These are phyloP conservation scores for Rheum nobile DNA, from an alignment of 148 eudicot genomes.

Conservation along the genomic window DNA sequence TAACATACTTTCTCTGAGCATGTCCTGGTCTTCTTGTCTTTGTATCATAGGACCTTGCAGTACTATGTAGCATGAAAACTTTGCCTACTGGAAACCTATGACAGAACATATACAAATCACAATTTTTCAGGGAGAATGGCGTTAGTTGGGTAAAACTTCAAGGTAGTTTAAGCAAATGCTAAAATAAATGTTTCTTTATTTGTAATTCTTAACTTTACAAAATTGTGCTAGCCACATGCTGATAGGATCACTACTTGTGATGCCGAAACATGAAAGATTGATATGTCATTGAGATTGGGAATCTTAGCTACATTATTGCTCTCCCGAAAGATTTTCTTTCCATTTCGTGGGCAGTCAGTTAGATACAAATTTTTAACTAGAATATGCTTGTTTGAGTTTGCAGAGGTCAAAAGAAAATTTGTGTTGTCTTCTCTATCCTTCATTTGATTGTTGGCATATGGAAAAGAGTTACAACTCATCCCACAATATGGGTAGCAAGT, in stretches of 20 bases:
- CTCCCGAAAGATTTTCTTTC: neutral
- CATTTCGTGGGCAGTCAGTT: neutral
- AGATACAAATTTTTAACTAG: neutral
- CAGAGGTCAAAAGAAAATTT: conserved; percentile 86
- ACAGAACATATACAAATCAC: neutral
- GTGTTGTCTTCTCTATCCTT: conserved; percentile 60
- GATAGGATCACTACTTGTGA: neutral
- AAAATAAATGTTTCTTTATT: neutral
- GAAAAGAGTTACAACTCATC: conserved; percentile 43
- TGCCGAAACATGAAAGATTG: neutral
- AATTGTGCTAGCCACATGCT: neutral
- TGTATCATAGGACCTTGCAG: neutral
- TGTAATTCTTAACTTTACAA: neutral
- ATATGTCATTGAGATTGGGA: neutral
- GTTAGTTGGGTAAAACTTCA: neutral
- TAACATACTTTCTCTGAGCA: neutral
- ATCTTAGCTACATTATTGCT: neutral
- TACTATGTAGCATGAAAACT: neutral
- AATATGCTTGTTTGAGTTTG: conserved; percentile 18
- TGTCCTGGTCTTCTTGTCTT: neutral
- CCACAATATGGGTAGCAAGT: conserved; percentile 60
- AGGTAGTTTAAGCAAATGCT: neutral
- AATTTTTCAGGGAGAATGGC: neutral
- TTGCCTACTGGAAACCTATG: neutral
- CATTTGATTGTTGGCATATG: conserved; percentile 59